Base-by-base conservation (phyloP, 1,284 basidiomycete species). In the Mrakiaceae sp. region DNA sequence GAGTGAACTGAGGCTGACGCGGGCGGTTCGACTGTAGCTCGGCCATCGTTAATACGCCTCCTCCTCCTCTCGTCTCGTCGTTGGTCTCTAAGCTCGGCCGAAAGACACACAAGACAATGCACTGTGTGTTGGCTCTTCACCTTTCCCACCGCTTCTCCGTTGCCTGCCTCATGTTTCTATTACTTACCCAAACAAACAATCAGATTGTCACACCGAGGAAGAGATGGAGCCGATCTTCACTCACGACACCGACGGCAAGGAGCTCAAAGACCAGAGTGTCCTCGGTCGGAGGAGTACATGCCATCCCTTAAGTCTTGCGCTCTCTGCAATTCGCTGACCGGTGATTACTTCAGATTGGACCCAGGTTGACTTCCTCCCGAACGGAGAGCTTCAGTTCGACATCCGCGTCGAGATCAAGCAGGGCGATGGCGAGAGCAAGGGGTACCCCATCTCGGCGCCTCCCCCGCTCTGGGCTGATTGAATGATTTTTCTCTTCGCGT, bases 351-450 rank as follows among this genome's bases (percentile, higher is more conserved):
- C 50, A 65, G 64, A 66, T 61, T 66, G 65, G 65, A 62, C 65
- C 70, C 81, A 81, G n/a, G 83, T 89, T 5, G 78, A 82, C 46
- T 87, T 83, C 77, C 81, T 88, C 53, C 71, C 75, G 4, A 81
- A 81, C 1, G 86, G 86, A 0, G 87, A 88, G 14, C 73, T 98
- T 62, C 75, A 83, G n/a, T 97, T 93, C 69, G 88, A 93, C 70
- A 83, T 98, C 69, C 83, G 88, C 2, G 84, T 98, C 4, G 95
- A 98, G 75, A 88, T 83, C 70, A 79, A 81, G 67, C 90, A 89
- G 72, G 92, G 91, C 0, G 67, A 78, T 16, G 92, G 92, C 2
- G 81, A 84, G 67, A 93, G 89, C 43, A 81, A 84, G 64, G 83
- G 85, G 85, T 74, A 75, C 64, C 67, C 70, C 4, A 68, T 74